phyloP scores from a whole-genome alignment of 1,284 basidiomycete genomes.

The Cystobasidium sp. region DNA sequence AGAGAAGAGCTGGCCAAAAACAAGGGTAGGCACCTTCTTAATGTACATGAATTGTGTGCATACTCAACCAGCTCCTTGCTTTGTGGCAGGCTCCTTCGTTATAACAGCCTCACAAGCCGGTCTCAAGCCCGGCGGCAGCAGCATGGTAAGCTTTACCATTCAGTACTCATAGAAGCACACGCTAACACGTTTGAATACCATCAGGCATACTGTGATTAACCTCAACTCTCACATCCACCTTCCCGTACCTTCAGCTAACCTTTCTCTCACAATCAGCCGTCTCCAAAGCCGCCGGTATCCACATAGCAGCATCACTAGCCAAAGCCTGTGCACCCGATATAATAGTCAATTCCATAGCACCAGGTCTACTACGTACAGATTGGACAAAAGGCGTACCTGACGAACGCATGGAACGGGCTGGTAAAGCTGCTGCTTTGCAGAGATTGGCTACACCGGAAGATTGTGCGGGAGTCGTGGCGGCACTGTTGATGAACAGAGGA shows the following conservation, averaged over 20 bases:
- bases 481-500: conserved; percentile 7
- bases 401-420: conserved; percentile 43
- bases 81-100: conserved; percentile 47
- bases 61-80: too few species aligned
- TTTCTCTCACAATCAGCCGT: conserved; percentile 41
- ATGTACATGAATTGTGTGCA: too few species aligned
- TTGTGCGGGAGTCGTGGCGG: conserved; percentile 2
- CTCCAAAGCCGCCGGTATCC: conserved; percentile 49
- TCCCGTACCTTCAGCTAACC: background rate
- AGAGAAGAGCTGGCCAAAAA: conserved; percentile 47
- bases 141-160: conserved; percentile 47
- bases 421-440: conserved; percentile 4
- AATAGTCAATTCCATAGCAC: conserved; percentile 50
- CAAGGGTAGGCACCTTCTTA: conserved; percentile 15
- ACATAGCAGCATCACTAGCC: conserved; percentile 49
- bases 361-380: conserved; percentile 51
- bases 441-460: conserved; percentile 8
- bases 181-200: background rate
- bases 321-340: conserved; percentile 48
- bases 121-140: conserved; percentile 47
- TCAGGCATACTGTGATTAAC: conserved; percentile 27
- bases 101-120: conserved; percentile 48
- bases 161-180: background rate
- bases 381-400: conserved; percentile 48
- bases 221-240: background rate